Conservation (phyloP, 768 basidiomycete species). For the Hygrocybe coccinea region DNA sequence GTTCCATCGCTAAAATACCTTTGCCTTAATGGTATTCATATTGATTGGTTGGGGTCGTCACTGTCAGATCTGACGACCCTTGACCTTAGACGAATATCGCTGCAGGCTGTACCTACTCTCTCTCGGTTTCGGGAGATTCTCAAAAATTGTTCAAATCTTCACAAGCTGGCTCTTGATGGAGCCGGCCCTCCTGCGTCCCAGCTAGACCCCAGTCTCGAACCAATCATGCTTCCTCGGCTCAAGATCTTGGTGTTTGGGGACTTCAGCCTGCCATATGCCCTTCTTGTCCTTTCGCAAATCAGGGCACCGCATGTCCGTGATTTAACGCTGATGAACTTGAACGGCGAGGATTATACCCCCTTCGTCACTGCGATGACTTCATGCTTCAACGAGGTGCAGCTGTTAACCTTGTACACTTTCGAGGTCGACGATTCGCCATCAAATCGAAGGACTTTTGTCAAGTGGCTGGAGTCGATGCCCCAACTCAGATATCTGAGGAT, state of each 20-base stretch:
- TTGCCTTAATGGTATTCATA: slow-evolving; percentile 52
- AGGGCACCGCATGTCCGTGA: slow-evolving; percentile 54
- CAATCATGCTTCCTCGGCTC: slow-evolving; percentile 47
- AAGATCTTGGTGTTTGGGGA: slow-evolving; percentile 54
- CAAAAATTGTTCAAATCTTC: slow-evolving; percentile 41
- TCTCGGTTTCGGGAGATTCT: slow-evolving; percentile 52
- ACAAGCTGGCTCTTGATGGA: slow-evolving; percentile 56
- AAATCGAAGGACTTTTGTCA: slow-evolving; percentile 33
- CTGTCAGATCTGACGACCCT: slow-evolving; percentile 56
- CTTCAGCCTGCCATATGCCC: slow-evolving; percentile 45
- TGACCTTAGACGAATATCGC: slow-evolving; percentile 58
- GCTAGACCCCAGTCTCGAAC: slow-evolving; percentile 21
- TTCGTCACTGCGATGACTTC: slow-evolving; percentile 45
- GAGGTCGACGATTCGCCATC: slow-evolving; percentile 28
- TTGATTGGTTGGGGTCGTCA: slow-evolving; percentile 52
- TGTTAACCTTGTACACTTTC: slow-evolving; percentile 50
- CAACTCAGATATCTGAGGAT: slow-evolving; percentile 47
- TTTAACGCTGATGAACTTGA: slow-evolving; percentile 53
- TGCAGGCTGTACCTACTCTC: slow-evolving; percentile 47
- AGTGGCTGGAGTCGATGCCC: slow-evolving; percentile 58
- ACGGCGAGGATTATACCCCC: slow-evolving; percentile 46
- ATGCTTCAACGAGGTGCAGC: slow-evolving; percentile 46
- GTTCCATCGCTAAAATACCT: slow-evolving; percentile 47
- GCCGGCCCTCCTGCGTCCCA: slow-evolving; percentile 48
- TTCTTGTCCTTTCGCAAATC: slow-evolving; percentile 45